Evolutionary conservation across 2,329 filamentous ascomycete genomes (phyloP).

Genomic region (Sphaerostilbella broomeana): DNA sequence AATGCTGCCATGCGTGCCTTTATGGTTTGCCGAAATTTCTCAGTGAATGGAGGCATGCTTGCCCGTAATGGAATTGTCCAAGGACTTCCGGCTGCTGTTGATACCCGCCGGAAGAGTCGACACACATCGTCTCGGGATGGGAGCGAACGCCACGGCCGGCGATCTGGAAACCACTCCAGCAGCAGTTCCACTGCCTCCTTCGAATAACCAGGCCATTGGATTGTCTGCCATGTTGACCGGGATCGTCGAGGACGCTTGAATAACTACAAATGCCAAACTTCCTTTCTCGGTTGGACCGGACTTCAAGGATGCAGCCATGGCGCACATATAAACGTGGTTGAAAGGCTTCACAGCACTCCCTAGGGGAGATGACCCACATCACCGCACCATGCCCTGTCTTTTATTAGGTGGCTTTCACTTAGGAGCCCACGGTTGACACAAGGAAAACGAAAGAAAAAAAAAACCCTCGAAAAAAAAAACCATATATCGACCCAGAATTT

Average conservation of each 20-base stretch:
- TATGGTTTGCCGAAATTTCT: conserved; percentile 97
- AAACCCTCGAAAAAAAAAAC: conserved; percentile 10
- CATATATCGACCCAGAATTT: conserved; percentile 8
- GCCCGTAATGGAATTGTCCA: conserved; percentile 63
- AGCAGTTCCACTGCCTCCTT: conserved; percentile 57
- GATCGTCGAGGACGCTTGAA: no score
- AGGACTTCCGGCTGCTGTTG: conserved; percentile 49
- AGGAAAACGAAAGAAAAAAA: conserved; percentile 5
- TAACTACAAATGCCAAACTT: no score
- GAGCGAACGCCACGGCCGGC: conserved; percentile 38
- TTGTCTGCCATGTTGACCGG: not conserved
- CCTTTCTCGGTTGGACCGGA: conserved; percentile 4
- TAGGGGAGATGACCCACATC: conserved; percentile 24
- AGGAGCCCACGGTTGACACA: conserved; percentile 3
- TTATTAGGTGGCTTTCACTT: conserved; percentile 7
- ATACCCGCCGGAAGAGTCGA: conserved; percentile 46
- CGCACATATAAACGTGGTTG: conserved; percentile 28
- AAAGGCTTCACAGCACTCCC: conserved; percentile 33
- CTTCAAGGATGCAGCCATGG: conserved; percentile 8
- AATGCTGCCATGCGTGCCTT: conserved; percentile 94
- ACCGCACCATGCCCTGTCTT: conserved; percentile 9
- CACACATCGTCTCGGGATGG: conserved; percentile 43
- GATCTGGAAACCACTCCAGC: conserved; percentile 54
- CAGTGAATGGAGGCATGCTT: conserved; percentile 89
- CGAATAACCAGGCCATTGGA: conserved; percentile 34